phyloP scores from a whole-genome alignment of 306 rosid genomes.

The Corylus americana region DNA sequence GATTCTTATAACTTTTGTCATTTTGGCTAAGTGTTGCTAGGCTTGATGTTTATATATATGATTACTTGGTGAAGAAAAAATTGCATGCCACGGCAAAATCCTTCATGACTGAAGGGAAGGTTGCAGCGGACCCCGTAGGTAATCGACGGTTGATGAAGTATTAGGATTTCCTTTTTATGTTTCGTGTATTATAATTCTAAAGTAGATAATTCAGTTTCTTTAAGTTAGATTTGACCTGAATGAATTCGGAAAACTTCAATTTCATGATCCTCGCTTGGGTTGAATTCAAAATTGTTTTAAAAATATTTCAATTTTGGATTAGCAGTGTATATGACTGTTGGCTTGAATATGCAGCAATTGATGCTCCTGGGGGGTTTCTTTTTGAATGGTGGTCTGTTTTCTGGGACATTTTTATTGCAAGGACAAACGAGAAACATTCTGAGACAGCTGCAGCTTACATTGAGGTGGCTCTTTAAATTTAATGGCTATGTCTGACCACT shows the following conservation, averaged over 20 bases:
- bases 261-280: not conserved
- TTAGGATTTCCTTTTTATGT: not conserved
- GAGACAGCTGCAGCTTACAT: conserved; percentile 87
- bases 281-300: not conserved
- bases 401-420: conserved; percentile 91
- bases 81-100: conserved; percentile 88
- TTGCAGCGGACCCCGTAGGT: conserved; percentile 96
- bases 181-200: not conserved
- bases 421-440: conserved; percentile 93
- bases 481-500: conserved; percentile 7
- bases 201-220: not conserved
- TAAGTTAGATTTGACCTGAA: not conserved
- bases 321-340: conserved; percentile 15
- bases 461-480: conserved; percentile 52
- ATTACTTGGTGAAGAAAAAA: conserved; percentile 90
- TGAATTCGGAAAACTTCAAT: not conserved
- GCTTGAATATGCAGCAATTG: conserved; percentile 72
- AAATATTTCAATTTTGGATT: not conserved
- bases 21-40: conserved; percentile 36
- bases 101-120: conserved; percentile 95
- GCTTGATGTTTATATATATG: conserved; percentile 97
- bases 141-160: conserved; percentile 27
- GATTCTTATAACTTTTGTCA: not conserved
- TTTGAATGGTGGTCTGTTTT: conserved; percentile 99
- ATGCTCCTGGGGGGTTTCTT: conserved; percentile 97